Evolutionary conservation across 441 rosid genomes (phyloP).

Genomic region (Mallotus japonicus): DNA sequence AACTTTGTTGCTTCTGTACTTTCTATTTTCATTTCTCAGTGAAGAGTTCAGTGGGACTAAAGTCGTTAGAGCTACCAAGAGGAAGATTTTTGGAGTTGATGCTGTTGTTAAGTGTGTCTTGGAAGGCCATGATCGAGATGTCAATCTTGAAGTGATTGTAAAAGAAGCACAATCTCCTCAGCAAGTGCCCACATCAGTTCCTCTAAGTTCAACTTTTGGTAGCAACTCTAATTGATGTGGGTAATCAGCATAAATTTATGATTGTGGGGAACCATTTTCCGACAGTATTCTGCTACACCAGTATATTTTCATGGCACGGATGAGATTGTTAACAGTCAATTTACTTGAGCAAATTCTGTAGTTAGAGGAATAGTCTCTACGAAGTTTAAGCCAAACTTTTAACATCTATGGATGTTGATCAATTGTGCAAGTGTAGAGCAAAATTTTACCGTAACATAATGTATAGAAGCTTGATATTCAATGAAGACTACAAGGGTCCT

Average conservation of each 20-base stretch:
- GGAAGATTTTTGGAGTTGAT: no score
- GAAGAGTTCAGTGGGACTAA: no score
- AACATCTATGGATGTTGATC: no score
- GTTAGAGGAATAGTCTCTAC: not conserved
- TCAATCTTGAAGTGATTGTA: conserved; percentile 39
- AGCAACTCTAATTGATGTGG: conserved; percentile 36
- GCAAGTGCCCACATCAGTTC: conserved; percentile 47
- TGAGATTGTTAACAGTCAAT: no score
- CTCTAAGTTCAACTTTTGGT: conserved; percentile 66
- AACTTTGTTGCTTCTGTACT: not conserved
- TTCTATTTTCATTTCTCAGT: conserved; percentile 15
- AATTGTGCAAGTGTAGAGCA: not conserved
- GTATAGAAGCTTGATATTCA: not conserved
- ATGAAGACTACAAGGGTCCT: not conserved
- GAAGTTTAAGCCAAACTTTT: not conserved
- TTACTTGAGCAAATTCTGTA: no score
- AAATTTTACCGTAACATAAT: not conserved
- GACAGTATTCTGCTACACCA: no score
- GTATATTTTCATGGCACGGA: no score
- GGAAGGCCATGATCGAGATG: no score
- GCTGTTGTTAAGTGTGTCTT: no score
- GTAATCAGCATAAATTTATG: no score
- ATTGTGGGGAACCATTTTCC: no score
- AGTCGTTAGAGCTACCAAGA: no score
- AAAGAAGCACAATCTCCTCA: conserved; percentile 59